Base-by-base conservation (phyloP, 2,329 filamentous ascomycete species). In the Helotiales sp. region DNA sequence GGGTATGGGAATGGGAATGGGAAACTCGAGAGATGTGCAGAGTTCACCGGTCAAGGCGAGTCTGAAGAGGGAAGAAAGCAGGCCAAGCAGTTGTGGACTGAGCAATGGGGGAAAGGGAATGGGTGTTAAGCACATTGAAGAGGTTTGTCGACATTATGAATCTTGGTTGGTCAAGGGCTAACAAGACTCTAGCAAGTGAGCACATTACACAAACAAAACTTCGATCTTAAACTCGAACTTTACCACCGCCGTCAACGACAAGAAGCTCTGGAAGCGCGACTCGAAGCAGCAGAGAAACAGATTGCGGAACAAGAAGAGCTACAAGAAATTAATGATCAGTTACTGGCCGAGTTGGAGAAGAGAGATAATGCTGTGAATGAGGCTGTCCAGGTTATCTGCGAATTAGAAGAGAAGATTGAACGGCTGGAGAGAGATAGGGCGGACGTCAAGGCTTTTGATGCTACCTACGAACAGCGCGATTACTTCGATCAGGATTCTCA, bases 221-320 rank as follows among this genome's bases (percentile, higher is more conserved):
- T 91, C 64, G 87, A 90, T 63, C 77, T 91, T 40, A 91, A 91
- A 71, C 76, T 91, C 30, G 87, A 91, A 69, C 72, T 91, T 1
- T 89, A 82, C 64, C 87, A 91, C 67, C 80, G 86, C 6, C 79
- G 88, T 27, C 83, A 91, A 71, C 79, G 81, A 53, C 85, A 88
- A 66, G 78, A 77, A 8, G 75, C 75, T 22, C 67, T 90, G 31
- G 86, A 90, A 67, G 77, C 80, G 31, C 77, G 79, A 38, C 65
- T 89, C 17, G 81, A 85, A 60, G 70, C 72, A 7, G 79, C 85
- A 53, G 79, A 81, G 60, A 72, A 71, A 49, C 63, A 66, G 40
- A 53, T 77, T 36, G 66, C 70, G 15, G 73, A 77, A 57, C 74
- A 76, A 58, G 67, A 70, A 3, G 81, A 86, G 65, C 67, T 83